Evolutionary conservation across 768 basidiomycete genomes (phyloP).

Genomic region (Lentinula raphanica): DNA sequence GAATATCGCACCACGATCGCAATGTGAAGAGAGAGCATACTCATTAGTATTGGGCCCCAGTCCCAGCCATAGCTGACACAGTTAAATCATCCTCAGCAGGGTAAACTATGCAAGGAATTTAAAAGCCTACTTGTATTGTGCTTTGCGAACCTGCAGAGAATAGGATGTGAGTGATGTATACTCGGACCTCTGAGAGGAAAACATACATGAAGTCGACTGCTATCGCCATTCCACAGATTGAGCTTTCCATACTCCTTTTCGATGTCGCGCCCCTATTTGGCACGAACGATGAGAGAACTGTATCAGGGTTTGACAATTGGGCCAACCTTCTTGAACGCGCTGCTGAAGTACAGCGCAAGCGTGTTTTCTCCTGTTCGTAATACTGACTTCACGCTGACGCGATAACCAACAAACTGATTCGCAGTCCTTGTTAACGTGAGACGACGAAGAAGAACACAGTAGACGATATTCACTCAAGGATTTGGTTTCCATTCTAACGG

Average conservation of each 20-base stretch:
- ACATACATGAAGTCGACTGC: conserved; percentile 69
- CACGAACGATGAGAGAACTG: neutral
- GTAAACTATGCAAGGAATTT: conserved; percentile 7
- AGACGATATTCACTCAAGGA: conserved; percentile 48
- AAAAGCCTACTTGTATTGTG: conserved; percentile 75
- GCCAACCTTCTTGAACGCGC: conserved; percentile 64
- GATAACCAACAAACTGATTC: conserved; percentile 81
- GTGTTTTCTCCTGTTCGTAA: conserved; percentile 59
- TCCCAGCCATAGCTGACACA: conserved; percentile 78
- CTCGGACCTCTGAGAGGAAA: conserved; percentile 38
- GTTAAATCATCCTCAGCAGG: no score
- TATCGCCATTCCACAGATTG: conserved; percentile 85
- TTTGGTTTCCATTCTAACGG: conserved; percentile 65
- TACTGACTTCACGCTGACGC: conserved; percentile 50
- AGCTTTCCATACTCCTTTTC: conserved; percentile 62
- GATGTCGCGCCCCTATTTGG: conserved; percentile 62
- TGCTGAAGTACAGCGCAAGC: conserved; percentile 65
- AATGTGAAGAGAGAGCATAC: neutral
- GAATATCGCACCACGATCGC: neutral
- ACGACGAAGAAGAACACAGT: neutral
- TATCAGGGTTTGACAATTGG: neutral
- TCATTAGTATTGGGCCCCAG: conserved; percentile 47
- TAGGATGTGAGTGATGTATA: neutral
- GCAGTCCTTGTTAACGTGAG: conserved; percentile 42
- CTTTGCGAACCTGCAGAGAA: conserved; percentile 82